Percentiles rank a stretch among this genome's conserved stretches.
Conservation (phyloP, 78 protist species). For the Tieghemostelium lacteum region DNA sequence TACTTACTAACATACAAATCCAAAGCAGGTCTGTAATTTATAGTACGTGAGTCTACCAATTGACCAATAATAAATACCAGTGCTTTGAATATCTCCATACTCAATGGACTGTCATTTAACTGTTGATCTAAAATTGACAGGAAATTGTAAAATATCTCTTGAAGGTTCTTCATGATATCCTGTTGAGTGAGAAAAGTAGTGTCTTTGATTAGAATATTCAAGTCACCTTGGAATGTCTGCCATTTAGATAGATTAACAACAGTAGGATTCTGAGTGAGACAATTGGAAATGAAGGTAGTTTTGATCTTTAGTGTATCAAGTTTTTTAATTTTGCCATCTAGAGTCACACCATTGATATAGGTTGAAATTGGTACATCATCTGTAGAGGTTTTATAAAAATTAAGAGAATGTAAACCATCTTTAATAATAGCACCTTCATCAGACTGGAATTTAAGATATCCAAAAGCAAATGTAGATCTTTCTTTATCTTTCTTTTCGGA, state of each 20-base stretch:
- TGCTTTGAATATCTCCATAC: slow-evolving; percentile 63
- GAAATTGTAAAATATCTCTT: slow-evolving; percentile 72
- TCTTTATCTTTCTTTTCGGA: slow-evolving; percentile 70
- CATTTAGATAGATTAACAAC: slow-evolving; percentile 59
- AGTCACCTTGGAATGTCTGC: slow-evolving; percentile 54
- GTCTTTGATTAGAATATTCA: slow-evolving; percentile 40
- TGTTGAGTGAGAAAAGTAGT: slow-evolving; percentile 44
- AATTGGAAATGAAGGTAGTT: slow-evolving; percentile 47
- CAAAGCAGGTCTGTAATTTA: slow-evolving; percentile 62
- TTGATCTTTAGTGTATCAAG: slow-evolving; percentile 7
- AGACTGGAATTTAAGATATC: slow-evolving; percentile 18
- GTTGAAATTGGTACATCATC: slow-evolving; percentile 43
- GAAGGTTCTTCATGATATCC: slow-evolving; percentile 61
- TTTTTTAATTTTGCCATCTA: slow-evolving; percentile 9
- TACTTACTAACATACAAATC: slow-evolving; percentile 39
- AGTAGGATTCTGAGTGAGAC: slow-evolving; percentile 58
- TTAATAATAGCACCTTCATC: slow-evolving; percentile 57
- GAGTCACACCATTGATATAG: slow-evolving; percentile 63
- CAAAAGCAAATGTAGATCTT: slow-evolving; percentile 40
- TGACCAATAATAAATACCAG: slow-evolving; percentile 65
- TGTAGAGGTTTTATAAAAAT: background rate
- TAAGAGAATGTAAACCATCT: slow-evolving; percentile 36
- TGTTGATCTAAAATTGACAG: slow-evolving; percentile 68
- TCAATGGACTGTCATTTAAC: slow-evolving; percentile 62
- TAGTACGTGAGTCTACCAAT: slow-evolving; percentile 42